Evolutionary conservation across 176 grass and related monocot species (phyloP), one percentile per base, ranked within the genome.

Genomic region (Chloris gayana): DNA sequence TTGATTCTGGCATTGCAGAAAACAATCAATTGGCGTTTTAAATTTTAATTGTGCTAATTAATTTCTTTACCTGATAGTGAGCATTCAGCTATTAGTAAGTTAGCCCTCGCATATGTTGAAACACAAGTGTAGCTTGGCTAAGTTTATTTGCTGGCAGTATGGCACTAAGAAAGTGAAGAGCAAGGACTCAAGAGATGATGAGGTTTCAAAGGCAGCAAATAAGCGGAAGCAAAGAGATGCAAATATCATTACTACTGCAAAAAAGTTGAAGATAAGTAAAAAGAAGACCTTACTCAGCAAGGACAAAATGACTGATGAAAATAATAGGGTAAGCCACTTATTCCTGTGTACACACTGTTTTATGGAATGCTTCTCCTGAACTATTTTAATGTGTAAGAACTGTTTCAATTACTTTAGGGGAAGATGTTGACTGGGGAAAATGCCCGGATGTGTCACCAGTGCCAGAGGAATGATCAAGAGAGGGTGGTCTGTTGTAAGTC

Each of bases 361-460:
- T 77, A 26, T 82, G 33, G 32, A 56, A 42, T 64, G 46, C 0
- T 34, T 74, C 14, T 70, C 1, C 8, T 14, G 34, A 14, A 32
- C 4, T 64, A 63, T 82, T 75, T 71, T 45, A 3, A 42, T 64
- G 7, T 65, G 6, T 17, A 45, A 76, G 49, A 64, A 22, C 44
- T 32, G 46, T 82, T 82, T 83, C n/a, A 68, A 58, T 81, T 41
- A 41, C 18, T 85, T 61, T 32, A 81, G 71, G 37, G 87, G 60
- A 38, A 27, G 9, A 78, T 65, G 75, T 42, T 92, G 59, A 85
- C 46, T 31, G 85, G 89, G 19, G 58, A 84, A 53, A 72, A 91
- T 85, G 83, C 83, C 18, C 42, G 68, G 46, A 85, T 83, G 78
- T 97, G 94, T 59, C 94, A 97, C 47, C 94, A 97, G 35, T 93